These are phyloP conservation scores for Suhomyces canberraensis DNA, from an alignment of 805 yeast species.

Conservation along the genomic window DNA sequence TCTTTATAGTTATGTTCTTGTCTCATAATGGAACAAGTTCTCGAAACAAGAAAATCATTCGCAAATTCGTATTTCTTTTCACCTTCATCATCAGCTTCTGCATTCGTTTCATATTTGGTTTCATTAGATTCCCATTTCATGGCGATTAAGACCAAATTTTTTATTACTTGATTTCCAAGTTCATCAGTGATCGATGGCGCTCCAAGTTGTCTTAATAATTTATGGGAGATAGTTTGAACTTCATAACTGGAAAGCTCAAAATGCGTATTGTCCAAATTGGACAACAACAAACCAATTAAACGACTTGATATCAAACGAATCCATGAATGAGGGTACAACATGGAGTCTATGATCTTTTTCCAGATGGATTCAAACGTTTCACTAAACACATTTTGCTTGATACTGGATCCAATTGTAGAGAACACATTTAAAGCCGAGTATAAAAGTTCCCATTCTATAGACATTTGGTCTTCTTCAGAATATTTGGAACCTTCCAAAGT, in stretches of 20 bases:
- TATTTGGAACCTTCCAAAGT: conserved; percentile 33
- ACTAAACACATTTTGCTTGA: conserved; percentile 28
- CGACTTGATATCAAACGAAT: conserved; percentile 68
- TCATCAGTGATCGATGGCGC: conserved; percentile 71
- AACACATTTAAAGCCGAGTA: conserved; percentile 62
- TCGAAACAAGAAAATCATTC: conserved; percentile 59
- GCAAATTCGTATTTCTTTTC: conserved; percentile 26
- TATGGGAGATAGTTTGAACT: conserved; percentile 64
- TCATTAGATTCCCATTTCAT: conserved; percentile 56
- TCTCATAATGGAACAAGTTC: conserved; percentile 61
- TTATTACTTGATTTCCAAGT: conserved; percentile 61
- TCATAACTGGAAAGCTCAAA: conserved; percentile 41
- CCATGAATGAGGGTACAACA: conserved; percentile 91
- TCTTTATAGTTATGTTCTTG: conserved; percentile 56
- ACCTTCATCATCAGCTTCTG: conserved; percentile 17
- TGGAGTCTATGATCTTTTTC: conserved; percentile 48
- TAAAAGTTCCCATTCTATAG: conserved; percentile 71
- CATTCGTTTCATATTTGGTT: conserved; percentile 28
- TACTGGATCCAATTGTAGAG: conserved; percentile 37
- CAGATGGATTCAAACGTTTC: conserved; percentile 41
- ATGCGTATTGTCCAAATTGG: conserved; percentile 33
- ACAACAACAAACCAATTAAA: conserved; percentile 51
- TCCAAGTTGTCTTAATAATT: conserved; percentile 71
- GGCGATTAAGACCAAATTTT: conserved; percentile 59
- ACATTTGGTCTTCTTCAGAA: conserved; percentile 33